Base-by-base conservation (phyloP, 1,284 basidiomycete species). In the Cerioporus squamosus region DNA sequence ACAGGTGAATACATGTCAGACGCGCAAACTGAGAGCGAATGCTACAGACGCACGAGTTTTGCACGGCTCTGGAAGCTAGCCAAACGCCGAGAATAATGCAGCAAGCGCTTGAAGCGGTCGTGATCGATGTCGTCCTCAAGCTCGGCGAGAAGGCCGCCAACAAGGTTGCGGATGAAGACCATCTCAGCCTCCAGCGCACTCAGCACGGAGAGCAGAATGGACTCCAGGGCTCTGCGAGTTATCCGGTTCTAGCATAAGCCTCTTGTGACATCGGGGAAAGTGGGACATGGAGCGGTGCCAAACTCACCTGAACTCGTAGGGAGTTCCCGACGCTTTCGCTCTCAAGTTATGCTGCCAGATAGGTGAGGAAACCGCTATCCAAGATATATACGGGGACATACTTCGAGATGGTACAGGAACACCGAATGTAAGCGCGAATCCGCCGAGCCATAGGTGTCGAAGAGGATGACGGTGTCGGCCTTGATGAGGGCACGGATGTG, bases 401-500 rank as follows among this genome's bases (percentile, higher is more conserved):
- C 90, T 79, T 95, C 93, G 24, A 97, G 79, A 71, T 96, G 93
- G 72, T 93, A 94, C 56, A 95, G 78, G 72, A 97, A 95, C 5
- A 91, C 87, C 36, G 90, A 91, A 69, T 95, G 93, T 1, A 95
- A 81, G 59, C 90, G 82, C 8, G 90, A 93, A 72, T 96, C 94
- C 18, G 88, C 85, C 23, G 88, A 92, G 5, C 93, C 94, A 69
- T 88, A 93, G 2, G 91, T 89, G 70, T 98, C 95, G 71, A 99
- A 98, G 23, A 99, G 82, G 44, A 98, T 81, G 42, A 98, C 94
- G 39, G 90, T 83, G 72, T 98, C 94, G 5, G 93, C 89, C 75
- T 98, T 98, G 72, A 99, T 90, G 46, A 98, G 85, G 1, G 95
- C 95, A 52, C 96, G 87, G 50, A 98, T 93, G 71, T 98, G 95